phyloP scores from a whole-genome alignment of 495 filamentous ascomycete species.

The Cenococcum geophilum region DNA sequence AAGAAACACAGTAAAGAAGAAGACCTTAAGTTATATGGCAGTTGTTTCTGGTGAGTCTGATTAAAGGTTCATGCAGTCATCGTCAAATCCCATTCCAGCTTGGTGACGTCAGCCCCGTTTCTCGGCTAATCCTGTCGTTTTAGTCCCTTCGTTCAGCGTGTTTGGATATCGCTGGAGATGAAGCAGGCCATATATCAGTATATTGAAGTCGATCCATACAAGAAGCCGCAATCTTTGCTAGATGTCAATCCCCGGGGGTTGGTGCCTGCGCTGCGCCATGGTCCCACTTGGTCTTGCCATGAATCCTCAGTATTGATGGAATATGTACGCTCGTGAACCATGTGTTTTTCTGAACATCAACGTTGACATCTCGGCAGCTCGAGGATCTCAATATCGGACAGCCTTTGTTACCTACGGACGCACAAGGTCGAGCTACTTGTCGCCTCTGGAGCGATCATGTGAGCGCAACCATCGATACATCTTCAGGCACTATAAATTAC shows the following conservation, averaged over 20 bases:
- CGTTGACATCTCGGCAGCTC: slow-evolving; percentile 47
- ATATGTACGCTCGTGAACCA: slow-evolving; percentile 55
- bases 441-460: slow-evolving; percentile 87
- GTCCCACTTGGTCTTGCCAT: slow-evolving; percentile 73
- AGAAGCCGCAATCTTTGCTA: slow-evolving; percentile 69
- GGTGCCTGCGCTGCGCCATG: slow-evolving; percentile 76
- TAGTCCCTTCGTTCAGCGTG: slow-evolving; percentile 81
- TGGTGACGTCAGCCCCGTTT: slow-evolving; percentile 13
- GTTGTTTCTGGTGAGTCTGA: slow-evolving; percentile 76
- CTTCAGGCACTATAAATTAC: neutral
- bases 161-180: slow-evolving; percentile 91
- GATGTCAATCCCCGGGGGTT: slow-evolving; percentile 85
- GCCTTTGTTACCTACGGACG: slow-evolving; percentile 60
- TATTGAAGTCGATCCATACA: slow-evolving; percentile 83
- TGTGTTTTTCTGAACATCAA: neutral
- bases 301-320: slow-evolving; percentile 86
- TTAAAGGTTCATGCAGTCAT: neutral
- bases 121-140: slow-evolving; percentile 4
- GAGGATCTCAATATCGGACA: slow-evolving; percentile 65
- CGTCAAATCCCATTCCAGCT: neutral
- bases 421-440: slow-evolving; percentile 68
- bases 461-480: slow-evolving; percentile 30
- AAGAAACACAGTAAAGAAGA: slow-evolving; percentile 62
- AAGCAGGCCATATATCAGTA: slow-evolving; percentile 85
- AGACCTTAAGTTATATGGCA: slow-evolving; percentile 77